Evolutionary conservation across 202 grass and related monocot genomes (phyloP), one percentile per base, ranked within the genome.

Genomic region (Setaria viridis): DNA sequence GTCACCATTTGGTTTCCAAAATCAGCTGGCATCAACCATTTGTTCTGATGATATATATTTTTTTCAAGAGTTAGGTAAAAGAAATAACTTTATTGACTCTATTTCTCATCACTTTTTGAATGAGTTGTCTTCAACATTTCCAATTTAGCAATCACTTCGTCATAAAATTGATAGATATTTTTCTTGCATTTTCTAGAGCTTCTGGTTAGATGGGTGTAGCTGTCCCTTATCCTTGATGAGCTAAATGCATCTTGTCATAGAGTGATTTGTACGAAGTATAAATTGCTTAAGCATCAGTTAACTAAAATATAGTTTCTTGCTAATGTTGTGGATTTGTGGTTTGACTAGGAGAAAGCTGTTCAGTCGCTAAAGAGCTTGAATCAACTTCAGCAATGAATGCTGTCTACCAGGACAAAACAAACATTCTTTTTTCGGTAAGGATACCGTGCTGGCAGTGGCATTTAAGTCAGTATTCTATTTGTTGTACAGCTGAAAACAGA

Each of bases 341-440:
- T 76, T 55, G 19, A 75, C 76, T 84, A 99, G 97, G 97, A 47
- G 97, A 99, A 93, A 99, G 97, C 87, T 99, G 93, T 83, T 99
- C 97, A 62, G 97, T 99, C 63, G 91, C 92, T 58, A 99, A 99
- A 90, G 93, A 96, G 58, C 82, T 96, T 69, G 90, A 96, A 75
- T 96, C 90, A 67, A 85, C 91, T 85, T 77, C 88, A 85, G 74
- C 93, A 80, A 94, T 87, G 79, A 94, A 99, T 87, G 97, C 90
- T 29, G 97, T 99, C 80, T 99, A 99, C 69, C 97, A 99, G 87
- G 97, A 99, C 68, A 99, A 99, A 90, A 99, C 93, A 46, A 99
- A 99, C 79, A 96, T 99, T 85, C 91, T 99, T 69, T 99, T 99
- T 74, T 99, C 97, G 78, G 97, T 99, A 91, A 85, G 88, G 41